Evolutionary conservation across 31 red algal species (phyloP).

Genomic region (Bonnemaisonia californica): DNA sequence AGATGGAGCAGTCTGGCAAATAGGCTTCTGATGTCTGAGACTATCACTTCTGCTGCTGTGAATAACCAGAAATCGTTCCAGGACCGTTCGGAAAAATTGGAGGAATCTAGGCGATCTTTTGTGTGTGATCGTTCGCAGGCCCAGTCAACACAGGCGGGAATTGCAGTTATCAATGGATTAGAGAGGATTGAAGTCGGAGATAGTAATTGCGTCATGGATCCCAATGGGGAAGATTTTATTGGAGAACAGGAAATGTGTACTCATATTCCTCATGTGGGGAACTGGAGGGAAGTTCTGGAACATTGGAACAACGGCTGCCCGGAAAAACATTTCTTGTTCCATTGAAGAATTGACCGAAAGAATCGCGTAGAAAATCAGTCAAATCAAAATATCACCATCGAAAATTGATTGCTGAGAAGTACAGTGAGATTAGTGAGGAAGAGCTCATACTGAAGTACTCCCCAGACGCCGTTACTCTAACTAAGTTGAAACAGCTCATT

Average conservation of each 20-base stretch:
- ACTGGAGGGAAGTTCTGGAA: background rate
- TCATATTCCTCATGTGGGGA: background rate
- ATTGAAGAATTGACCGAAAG: background rate
- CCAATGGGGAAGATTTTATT: background rate
- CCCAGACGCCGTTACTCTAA: background rate
- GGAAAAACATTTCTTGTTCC: background rate
- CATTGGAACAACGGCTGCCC: background rate
- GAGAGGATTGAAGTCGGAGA: background rate
- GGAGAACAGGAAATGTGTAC: background rate
- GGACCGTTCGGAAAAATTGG: too few species aligned
- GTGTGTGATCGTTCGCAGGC: too few species aligned
- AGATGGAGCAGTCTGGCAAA: background rate
- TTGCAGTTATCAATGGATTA: background rate
- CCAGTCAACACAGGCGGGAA: background rate
- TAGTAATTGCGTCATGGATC: background rate
- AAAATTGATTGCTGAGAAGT: slow-evolving; percentile 1
- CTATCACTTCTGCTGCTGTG: too few species aligned
- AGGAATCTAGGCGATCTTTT: too few species aligned
- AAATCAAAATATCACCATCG: slow-evolving; percentile 8
- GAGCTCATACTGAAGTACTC: background rate
- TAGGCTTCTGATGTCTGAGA: background rate
- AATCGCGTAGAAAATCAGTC: background rate
- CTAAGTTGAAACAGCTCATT: slow-evolving; percentile 15
- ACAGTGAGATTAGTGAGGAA: background rate
- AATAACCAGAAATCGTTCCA: too few species aligned